Percentiles rank a stretch among this genome's conserved stretches.
Conservation (phyloP, 179 eudicot species). For the Beta lomatogona region DNA sequence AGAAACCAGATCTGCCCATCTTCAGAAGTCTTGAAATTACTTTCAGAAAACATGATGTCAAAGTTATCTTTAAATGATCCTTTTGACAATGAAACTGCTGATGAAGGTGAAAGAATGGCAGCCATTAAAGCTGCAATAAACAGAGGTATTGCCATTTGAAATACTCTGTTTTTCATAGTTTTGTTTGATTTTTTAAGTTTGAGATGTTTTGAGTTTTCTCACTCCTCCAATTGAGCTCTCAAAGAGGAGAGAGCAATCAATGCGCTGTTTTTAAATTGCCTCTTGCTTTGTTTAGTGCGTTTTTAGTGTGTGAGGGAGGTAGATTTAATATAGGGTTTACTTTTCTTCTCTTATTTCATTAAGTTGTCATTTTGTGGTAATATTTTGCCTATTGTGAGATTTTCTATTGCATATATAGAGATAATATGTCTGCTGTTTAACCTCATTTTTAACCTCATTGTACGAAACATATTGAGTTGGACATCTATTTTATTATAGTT, state of each 20-base stretch:
- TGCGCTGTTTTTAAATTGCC: constrained; percentile 34
- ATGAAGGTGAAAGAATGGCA: constrained; percentile 26
- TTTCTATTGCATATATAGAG: too few species aligned
- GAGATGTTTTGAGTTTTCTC: constrained; percentile 7
- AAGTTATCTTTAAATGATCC: constrained; percentile 59
- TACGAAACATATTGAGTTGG: too few species aligned
- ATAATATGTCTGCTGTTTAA: too few species aligned
- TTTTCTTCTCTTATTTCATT: constrained; percentile 1
- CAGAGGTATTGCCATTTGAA: constrained; percentile 38
- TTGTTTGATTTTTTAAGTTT: constrained; percentile 3
- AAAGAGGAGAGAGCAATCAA: constrained; percentile 16
- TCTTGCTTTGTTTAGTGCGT: constrained; percentile 6
- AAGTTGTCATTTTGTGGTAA: background rate
- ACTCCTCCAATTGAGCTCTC: constrained; percentile 10
- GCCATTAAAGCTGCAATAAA: constrained; percentile 42
- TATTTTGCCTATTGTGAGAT: too few species aligned
- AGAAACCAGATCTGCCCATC: constrained; percentile 95
- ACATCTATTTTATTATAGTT: too few species aligned
- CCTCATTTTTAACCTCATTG: too few species aligned
- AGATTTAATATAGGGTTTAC: constrained; percentile 11
- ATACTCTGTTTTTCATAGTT: constrained; percentile 39
- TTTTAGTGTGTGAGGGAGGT: constrained; percentile 13
- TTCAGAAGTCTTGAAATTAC: constrained; percentile 69
- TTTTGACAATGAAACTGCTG: constrained; percentile 48
- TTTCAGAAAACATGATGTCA: constrained; percentile 64